A percentile compares a stretch with the other conserved stretches of the same genome.
Conservation (phyloP, 2,329 filamentous ascomycete genomes). For the Cytospora leucostoma region DNA sequence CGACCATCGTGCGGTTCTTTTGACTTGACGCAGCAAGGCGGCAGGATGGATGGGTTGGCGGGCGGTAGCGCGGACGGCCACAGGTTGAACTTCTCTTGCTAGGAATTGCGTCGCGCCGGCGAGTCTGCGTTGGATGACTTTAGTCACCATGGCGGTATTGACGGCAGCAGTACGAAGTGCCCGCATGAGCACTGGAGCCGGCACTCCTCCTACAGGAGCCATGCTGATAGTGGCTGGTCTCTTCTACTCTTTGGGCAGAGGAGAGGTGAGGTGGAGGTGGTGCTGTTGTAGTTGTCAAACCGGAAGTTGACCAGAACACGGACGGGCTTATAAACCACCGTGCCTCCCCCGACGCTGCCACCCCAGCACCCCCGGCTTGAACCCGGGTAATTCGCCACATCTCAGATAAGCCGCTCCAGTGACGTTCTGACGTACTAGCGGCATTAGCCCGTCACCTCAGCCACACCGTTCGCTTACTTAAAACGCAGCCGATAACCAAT, state of each 20-base stretch:
- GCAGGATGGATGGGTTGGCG: slow-evolving; percentile 56
- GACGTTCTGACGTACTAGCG: not conserved
- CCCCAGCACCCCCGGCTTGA: slow-evolving; percentile 8
- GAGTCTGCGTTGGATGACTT: slow-evolving; percentile 53
- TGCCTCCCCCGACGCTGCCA: slow-evolving; percentile 8
- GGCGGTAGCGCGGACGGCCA: slow-evolving; percentile 44
- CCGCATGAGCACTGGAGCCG: slow-evolving; percentile 58
- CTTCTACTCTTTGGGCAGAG: slow-evolving; percentile 26
- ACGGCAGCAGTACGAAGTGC: slow-evolving; percentile 53
- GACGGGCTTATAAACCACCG: slow-evolving; percentile 15
- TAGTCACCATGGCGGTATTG: slow-evolving; percentile 47
- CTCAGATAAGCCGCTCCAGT: not conserved
- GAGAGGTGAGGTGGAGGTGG: slow-evolving; percentile 8
- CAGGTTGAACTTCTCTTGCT: slow-evolving; percentile 49
- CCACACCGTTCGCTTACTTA: not conserved
- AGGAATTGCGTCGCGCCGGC: slow-evolving; percentile 47
- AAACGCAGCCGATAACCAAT: not conserved
- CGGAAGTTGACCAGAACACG: not conserved
- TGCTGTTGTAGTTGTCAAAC: slow-evolving; percentile 3
- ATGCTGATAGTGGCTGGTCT: slow-evolving; percentile 42
- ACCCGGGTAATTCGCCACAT: slow-evolving; percentile 18
- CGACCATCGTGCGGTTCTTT: slow-evolving; percentile 50
- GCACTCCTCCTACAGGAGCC: slow-evolving; percentile 59
- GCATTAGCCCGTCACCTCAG: not conserved
- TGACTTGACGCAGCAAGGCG: slow-evolving; percentile 53